phyloP scores from a whole-genome alignment of 371 early-diverging fungal genomes.

The Actinomortierella wolfii region DNA sequence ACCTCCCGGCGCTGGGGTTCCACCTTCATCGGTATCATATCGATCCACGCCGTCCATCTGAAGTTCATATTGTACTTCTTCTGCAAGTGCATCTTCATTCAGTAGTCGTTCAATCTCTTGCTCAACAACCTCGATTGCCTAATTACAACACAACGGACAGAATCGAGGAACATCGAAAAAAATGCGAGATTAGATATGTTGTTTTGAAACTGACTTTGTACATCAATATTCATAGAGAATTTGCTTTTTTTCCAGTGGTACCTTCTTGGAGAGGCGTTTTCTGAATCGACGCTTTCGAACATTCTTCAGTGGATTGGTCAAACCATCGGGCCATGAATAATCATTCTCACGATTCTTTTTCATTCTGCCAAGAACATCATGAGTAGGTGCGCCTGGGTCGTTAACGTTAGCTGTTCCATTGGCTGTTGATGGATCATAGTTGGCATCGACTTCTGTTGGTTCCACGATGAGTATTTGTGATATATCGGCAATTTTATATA shows the following conservation, averaged over 20 bases:
- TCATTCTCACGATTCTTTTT: slow-evolving; percentile 50
- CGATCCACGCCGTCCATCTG: slow-evolving; percentile 36
- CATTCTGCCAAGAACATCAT: slow-evolving; percentile 67
- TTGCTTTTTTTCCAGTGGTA: too few species aligned
- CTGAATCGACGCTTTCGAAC: slow-evolving; percentile 89
- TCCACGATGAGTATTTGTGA: slow-evolving; percentile 68
- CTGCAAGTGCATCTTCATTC: slow-evolving; percentile 81
- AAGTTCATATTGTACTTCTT: slow-evolving; percentile 69
- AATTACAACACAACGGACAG: slow-evolving; percentile 12
- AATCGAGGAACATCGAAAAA: slow-evolving; percentile 6
- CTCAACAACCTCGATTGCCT: slow-evolving; percentile 91
- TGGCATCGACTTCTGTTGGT: slow-evolving; percentile 2
- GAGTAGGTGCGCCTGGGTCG: background rate
- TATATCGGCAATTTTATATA: slow-evolving; percentile 98
- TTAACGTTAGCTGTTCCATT: slow-evolving; percentile 1
- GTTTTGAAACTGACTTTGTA: slow-evolving; percentile 32
- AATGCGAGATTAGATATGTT: slow-evolving; percentile 28
- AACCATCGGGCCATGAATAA: slow-evolving; percentile 80
- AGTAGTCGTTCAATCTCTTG: slow-evolving; percentile 86
- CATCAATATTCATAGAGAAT: slow-evolving; percentile 20
- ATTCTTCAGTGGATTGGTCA: slow-evolving; percentile 90
- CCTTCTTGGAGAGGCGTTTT: slow-evolving; percentile 83
- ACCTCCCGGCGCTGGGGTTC: slow-evolving; percentile 36
- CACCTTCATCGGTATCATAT: slow-evolving; percentile 38
- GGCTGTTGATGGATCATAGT: too few species aligned